phyloP scores from a whole-genome alignment of 1,284 basidiomycete species.

The Apiotrichum siamense region DNA sequence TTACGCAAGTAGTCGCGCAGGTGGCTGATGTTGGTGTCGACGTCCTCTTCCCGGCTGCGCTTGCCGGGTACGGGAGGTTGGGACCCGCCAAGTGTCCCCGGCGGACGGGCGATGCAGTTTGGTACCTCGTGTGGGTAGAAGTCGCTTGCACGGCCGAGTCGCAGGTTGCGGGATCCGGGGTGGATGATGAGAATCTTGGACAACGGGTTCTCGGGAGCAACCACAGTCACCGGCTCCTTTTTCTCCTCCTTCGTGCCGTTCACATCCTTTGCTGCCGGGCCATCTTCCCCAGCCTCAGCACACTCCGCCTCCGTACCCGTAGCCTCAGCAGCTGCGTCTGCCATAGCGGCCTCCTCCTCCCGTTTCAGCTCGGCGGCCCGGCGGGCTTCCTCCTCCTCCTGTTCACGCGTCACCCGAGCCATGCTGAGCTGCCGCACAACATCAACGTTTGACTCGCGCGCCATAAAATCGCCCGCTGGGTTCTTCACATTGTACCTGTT shows the following conservation, averaged over 20 bases:
- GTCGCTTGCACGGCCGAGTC: conserved; percentile 87
- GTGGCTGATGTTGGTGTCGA: conserved; percentile 65
- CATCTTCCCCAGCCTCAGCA: background rate
- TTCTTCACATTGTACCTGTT: conserved; percentile 39
- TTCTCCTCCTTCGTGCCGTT: conserved; percentile 1
- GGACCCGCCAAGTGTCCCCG: conserved; percentile 12
- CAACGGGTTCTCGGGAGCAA: conserved; percentile 22
- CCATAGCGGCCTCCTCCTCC: background rate
- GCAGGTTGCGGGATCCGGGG: conserved; percentile 78
- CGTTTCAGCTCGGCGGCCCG: background rate
- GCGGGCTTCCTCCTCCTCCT: conserved; percentile 17
- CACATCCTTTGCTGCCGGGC: background rate
- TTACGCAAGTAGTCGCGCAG: conserved; percentile 69
- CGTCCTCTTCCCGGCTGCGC: conserved; percentile 31
- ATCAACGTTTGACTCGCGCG: conserved; percentile 37
- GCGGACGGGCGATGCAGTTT: conserved; percentile 42
- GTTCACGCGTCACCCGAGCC: conserved; percentile 22
- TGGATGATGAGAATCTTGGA: conserved; percentile 73
- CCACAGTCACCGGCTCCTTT: background rate
- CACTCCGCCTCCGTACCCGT: background rate
- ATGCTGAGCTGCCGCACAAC: conserved; percentile 32
- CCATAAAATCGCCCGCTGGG: conserved; percentile 39
- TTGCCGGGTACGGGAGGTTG: conserved; percentile 32
- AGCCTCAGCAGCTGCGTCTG: background rate
- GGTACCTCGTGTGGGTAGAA: conserved; percentile 46